Percentiles rank a stretch among this genome's conserved stretches.
These are phyloP conservation scores for Fragaria vesca DNA, from an alignment of 306 rosid species.

Conservation along the genomic window DNA sequence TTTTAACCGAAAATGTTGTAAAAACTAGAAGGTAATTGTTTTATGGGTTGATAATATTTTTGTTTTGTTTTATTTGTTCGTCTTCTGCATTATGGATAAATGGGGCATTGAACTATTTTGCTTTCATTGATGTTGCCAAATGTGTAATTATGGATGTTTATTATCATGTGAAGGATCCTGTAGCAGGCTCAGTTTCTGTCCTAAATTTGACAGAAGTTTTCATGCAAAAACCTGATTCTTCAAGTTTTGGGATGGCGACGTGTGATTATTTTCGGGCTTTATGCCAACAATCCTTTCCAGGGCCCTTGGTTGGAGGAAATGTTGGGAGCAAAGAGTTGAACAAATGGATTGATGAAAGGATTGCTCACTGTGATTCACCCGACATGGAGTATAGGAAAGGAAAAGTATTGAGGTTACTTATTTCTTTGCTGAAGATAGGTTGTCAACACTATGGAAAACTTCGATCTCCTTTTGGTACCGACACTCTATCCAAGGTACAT, in stretches of 20 bases:
- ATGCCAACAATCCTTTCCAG: conserved; percentile 86
- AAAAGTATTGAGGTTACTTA: conserved; percentile 72
- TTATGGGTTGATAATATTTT: not conserved
- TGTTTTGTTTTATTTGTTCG: not conserved
- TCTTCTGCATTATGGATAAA: conserved; percentile 1
- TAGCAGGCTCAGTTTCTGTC: conserved; percentile 64
- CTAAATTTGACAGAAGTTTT: conserved; percentile 74
- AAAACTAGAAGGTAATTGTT: not conserved
- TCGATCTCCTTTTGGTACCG: conserved; percentile 86
- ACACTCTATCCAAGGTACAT: conserved; percentile 59
- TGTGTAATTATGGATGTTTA: conserved; percentile 35
- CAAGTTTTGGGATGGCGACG: conserved; percentile 39
- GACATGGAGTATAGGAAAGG: conserved; percentile 68
- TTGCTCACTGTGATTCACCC: conserved; percentile 51
- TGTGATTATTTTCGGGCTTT: conserved; percentile 65
- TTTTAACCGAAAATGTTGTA: not conserved
- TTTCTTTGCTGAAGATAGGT: conserved; percentile 85
- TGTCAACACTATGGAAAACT: conserved; percentile 92
- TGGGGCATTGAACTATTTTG: conserved; percentile 15
- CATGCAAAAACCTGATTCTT: conserved; percentile 40
- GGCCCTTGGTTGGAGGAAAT: conserved; percentile 92
- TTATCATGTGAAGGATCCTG: conserved; percentile 57
- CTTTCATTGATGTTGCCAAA: conserved; percentile 21
- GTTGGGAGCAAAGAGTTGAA: conserved; percentile 85
- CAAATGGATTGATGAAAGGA: conserved; percentile 93